These are phyloP conservation scores for Penicillium arizonense DNA, from an alignment of 495 filamentous ascomycete genomes.

Conservation along the genomic window DNA sequence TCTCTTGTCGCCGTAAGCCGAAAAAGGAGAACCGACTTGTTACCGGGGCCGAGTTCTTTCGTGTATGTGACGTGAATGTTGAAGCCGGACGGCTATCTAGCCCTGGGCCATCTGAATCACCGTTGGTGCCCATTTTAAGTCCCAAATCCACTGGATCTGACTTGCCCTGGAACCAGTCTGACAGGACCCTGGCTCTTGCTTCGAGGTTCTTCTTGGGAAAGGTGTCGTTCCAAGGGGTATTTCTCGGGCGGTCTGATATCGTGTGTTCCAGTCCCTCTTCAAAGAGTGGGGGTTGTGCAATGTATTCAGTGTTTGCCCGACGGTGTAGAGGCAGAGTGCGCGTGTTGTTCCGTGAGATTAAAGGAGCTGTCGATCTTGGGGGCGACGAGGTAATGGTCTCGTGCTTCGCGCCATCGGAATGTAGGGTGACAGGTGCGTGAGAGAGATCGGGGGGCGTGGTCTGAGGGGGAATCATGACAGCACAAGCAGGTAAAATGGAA, in stretches of 20 bases:
- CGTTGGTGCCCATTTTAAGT: slow-evolving; percentile 20
- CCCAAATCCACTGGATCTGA: slow-evolving; percentile 47
- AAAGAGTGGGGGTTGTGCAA: slow-evolving; percentile 28
- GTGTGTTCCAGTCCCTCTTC: slow-evolving; percentile 21
- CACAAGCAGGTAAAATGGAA: slow-evolving; percentile 17
- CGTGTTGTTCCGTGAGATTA: slow-evolving; percentile 17
- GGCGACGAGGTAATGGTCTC: slow-evolving; percentile 27
- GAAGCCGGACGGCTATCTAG: slow-evolving; percentile 19
- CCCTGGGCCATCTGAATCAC: slow-evolving; percentile 21
- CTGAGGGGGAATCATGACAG: slow-evolving; percentile 6
- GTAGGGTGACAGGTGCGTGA: slow-evolving; percentile 18
- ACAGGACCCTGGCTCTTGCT: slow-evolving; percentile 40
- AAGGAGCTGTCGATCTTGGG: slow-evolving; percentile 16
- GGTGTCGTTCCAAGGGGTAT: slow-evolving; percentile 30
- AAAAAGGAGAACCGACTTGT: slow-evolving; percentile 40
- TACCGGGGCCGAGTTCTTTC: slow-evolving; percentile 33
- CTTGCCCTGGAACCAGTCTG: slow-evolving; percentile 53
- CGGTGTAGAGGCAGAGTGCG: slow-evolving; percentile 33
- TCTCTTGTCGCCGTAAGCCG: slow-evolving; percentile 32
- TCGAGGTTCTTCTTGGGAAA: slow-evolving; percentile 42
- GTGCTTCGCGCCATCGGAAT: slow-evolving; percentile 28
- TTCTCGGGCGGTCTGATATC: slow-evolving; percentile 16
- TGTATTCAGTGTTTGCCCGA: slow-evolving; percentile 43
- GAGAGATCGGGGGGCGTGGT: slow-evolving; percentile 21
- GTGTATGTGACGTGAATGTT: slow-evolving; percentile 30